Percentiles rank a stretch among this genome's conserved stretches.
Conservation (phyloP, 108 stramenopile species). For the Aurantiochytrium sp. region DNA sequence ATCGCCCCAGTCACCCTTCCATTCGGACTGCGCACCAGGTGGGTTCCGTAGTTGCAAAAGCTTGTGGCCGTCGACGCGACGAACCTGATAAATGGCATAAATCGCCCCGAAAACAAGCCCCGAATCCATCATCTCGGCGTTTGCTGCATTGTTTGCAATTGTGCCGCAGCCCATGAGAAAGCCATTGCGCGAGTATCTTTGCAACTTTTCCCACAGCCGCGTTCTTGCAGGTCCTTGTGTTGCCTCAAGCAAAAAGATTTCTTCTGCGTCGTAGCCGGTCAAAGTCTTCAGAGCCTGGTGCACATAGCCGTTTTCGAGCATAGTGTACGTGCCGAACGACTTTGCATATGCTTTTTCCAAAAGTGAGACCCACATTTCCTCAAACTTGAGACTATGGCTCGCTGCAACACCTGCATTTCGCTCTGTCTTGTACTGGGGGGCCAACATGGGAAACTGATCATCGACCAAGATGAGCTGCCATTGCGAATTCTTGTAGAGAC, state of each 20-base stretch:
- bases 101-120: slow-evolving; percentile 28
- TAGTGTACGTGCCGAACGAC: slow-evolving; percentile 21
- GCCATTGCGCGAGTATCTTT: background rate
- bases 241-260: background rate
- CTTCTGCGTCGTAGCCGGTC: slow-evolving; percentile 15
- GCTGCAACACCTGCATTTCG: background rate
- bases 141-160: background rate
- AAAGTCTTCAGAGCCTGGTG: slow-evolving; percentile 36
- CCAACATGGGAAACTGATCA: slow-evolving; percentile 28
- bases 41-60: slow-evolving; percentile 39
- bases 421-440: background rate
- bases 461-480: slow-evolving; percentile 34
- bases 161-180: slow-evolving; percentile 11
- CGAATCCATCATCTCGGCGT: background rate
- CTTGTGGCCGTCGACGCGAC: background rate
- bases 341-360: slow-evolving; percentile 44
- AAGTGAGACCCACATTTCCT: slow-evolving; percentile 40
- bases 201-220: background rate
- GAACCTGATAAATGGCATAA: slow-evolving; percentile 26
- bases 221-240: background rate
- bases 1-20: slow-evolving; percentile 44
- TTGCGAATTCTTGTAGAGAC: slow-evolving; percentile 37
- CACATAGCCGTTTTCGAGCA: slow-evolving; percentile 30
- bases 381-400: background rate
- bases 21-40: slow-evolving; percentile 25